Base-by-base conservation (phyloP, 352 stramenopile genomes). In the Globisporangium solare region DNA sequence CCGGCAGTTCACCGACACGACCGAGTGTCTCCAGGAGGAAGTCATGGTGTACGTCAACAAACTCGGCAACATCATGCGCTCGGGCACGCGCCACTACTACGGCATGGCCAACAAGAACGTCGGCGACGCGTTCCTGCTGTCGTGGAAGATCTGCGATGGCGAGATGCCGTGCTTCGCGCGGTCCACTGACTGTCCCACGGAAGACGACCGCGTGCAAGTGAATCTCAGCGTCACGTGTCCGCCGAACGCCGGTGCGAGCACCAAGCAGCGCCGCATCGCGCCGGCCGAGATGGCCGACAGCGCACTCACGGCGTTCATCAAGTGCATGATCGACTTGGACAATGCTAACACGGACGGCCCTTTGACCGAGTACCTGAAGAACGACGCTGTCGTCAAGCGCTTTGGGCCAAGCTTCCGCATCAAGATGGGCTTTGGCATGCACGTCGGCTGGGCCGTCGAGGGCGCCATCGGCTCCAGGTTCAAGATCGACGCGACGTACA, bases 401-500 rank as follows among this genome's bases (percentile, higher is more conserved):
- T 96, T 97, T 61, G 80, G 86, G 0, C 73, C 76, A 3, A 56
- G 49, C 17, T 93, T 95, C 61, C 81, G 79, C 24, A 89, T 92
- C 56, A 92, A 92, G 54, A 97, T 98, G 86, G 95, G 94, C 17
- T 98, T 97, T 65, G 95, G 94, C 32, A 89, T 99, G 67, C 95
- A 98, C 69, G 89, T 97, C n/a, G 96, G 96, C 39, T 98, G 92
- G 88, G 95, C 94, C 11, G 92, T 98, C 27, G 93, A 98, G 73
- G 96, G 96, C 13, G 96, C 94, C 3, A 98, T 99, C 58, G 95
- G 95, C 39, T 98, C 92, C 14, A 79, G 91, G 14, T 87, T 88
- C 58, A 99, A 99, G 63, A 97, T 99, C 60, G 96, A 99, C 65
- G 94, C 94, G n/a, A 98, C 95, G 15, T 98, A 98, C 63, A 95